Evolutionary conservation across 306 rosid species (phyloP), one percentile per base, ranked within the genome.

Genomic region (Citrullus amarus): DNA sequence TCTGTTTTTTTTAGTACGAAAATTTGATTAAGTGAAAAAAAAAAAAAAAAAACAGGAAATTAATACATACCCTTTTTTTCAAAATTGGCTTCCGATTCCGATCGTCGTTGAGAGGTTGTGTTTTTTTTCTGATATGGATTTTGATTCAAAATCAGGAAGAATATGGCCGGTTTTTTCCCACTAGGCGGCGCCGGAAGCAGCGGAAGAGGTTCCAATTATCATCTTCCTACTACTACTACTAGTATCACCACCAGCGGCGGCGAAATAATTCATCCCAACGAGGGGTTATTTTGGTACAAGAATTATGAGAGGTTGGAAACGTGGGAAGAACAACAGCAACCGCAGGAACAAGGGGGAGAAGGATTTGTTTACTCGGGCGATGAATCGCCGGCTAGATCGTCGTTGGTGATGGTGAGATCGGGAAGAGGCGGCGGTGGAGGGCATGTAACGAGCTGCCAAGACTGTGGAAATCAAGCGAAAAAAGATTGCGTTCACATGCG

Each of bases 381-480:
- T 48, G 88, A 87, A 25, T 83, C 89, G 6, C 79, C 89, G 11
- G 81, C 93, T 20, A 85, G 93, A 84, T 86, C 88, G 46, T 88
- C 82, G 7, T 51, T 83, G 79, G 80, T 83, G 83, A 66, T 82
- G 75, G 58, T 78, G 77, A 62, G 87, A 44, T 63, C 81, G 28
- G 79, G 82, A 6, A 22, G 84, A 38, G 83, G 84, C 4, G 82
- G 80, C 1, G 79, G 81, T 10, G 18, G 55, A 39, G 73, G 73
- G 73, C 51, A 18, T 8, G 73, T 70, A 4, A 82, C 83, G 6
- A 90, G 95, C 60, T 90, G 95, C 73, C 91, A 88, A 55, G 95
- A 90, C 59, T 90, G 95, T 22, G 95, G 95, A n/a, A 90, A 90
- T 77, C 95, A 90, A 57, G 95, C 95, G 0, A 90, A 90, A 82